Base-by-base conservation (phyloP, 2,329 filamentous ascomycete genomes). In the Cephalotrichum gorgonifer region DNA sequence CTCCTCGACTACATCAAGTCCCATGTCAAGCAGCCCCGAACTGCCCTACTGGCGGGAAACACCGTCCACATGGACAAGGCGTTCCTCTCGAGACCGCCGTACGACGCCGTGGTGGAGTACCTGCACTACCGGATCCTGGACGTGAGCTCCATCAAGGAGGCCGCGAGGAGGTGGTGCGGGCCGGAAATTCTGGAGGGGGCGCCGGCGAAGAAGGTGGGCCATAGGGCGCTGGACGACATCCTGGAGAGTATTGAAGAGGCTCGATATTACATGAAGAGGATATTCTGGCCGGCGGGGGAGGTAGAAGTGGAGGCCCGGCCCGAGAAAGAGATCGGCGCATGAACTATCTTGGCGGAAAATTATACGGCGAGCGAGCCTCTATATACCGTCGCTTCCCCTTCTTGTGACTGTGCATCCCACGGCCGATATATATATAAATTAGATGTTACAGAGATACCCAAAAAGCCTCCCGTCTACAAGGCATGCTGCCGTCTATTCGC, bases 231-330 rank as follows among this genome's bases (percentile, higher is more conserved):
- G 57, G 81, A 88, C 49, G 93, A 98, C 65, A 95, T 98, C 51
- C 65, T 96, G 52, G 93, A 98, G 71, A 97, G 91, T 66, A 96
- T 98, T 54, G 83, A 78, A 50, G 93, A 98, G 71, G 91, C 91
- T 49, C 80, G 72, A 58, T 96, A 86, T 62, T 97, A 95, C 65
- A 80, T 79, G 58, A 72, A 83, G 52, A 70, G 69, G 17, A 76
- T 95, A 49, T 94, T 94, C 63, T 56, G 59, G 55, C 54, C 44
- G 20, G 47, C 47, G 6, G 20, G 44, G 17, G 39, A 47, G 14
- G 17, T 7, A n/a, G n/a, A 39, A 5, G 35, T 17, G 35, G 17
- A 8, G 17, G 35, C 17, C 11, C 17, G 3, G 17, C 7, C 7
- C 17, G 17, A 39, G 35, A 39, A 6, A 20, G 17, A 17, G 12